A percentile compares a stretch with the other conserved stretches of the same genome.
phyloP scores from a whole-genome alignment of 1,284 basidiomycete species.

The Filobasidium uniguttulatum region DNA sequence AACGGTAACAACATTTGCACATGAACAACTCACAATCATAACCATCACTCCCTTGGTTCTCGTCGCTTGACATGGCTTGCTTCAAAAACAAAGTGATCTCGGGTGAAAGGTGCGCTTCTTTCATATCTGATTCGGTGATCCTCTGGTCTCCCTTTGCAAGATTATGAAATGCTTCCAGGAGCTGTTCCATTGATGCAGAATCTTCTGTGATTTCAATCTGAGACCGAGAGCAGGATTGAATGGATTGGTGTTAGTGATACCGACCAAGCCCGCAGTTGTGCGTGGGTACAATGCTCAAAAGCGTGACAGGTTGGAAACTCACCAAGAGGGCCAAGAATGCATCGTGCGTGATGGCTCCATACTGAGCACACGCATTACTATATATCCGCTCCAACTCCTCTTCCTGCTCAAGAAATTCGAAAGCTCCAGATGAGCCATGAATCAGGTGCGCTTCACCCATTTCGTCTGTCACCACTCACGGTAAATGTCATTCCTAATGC shows the following conservation, averaged over 20 bases:
- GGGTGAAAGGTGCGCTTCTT: constrained; percentile 67
- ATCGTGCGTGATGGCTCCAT: constrained; percentile 82
- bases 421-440: not conserved
- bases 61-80: constrained; percentile 25
- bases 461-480: constrained; percentile 37
- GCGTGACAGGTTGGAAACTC: constrained; percentile 17
- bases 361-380: constrained; percentile 64
- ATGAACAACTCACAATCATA: constrained; percentile 32
- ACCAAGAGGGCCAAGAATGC: constrained; percentile 90
- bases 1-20: too few relatives aligned
- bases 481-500: constrained; percentile 89
- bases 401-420: constrained; percentile 41
- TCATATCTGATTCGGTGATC: constrained; percentile 85
- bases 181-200: constrained; percentile 79
- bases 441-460: too few relatives aligned
- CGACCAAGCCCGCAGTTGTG: too few relatives aligned
- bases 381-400: constrained; percentile 79
- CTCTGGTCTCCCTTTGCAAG: constrained; percentile 81
- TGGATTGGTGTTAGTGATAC: not conserved
- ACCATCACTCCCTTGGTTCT: constrained; percentile 7
- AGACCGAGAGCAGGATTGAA: constrained; percentile 3
- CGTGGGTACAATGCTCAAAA: not conserved
- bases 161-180: constrained; percentile 84
- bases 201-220: constrained; percentile 93
- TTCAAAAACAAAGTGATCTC: constrained; percentile 67